Percentiles rank a stretch among this genome's conserved stretches.
Conservation (phyloP, 495 filamentous ascomycete genomes). For the Neurospora sp. region DNA sequence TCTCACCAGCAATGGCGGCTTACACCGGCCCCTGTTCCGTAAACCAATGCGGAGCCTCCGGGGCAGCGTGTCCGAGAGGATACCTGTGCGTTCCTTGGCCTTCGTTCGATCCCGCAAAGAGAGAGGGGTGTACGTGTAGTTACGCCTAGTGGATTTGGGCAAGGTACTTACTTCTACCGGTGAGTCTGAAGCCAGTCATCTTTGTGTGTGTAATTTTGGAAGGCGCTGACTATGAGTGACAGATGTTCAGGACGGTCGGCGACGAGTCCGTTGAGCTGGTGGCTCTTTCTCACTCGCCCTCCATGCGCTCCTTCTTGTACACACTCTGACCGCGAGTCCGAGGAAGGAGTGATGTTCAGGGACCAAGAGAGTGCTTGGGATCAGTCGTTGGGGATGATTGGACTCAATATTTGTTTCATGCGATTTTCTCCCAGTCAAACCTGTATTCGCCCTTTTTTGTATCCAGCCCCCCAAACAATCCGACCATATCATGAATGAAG, state of each 20-base stretch:
- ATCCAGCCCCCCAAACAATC: not conserved
- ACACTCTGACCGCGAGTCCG: not conserved
- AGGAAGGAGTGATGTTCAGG: not conserved
- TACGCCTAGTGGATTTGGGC: not conserved
- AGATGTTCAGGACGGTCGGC: not conserved
- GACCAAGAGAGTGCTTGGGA: not conserved
- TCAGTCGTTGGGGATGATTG: not conserved
- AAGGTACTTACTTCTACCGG: not conserved
- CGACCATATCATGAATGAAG: not conserved
- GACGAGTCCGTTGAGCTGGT: not conserved
- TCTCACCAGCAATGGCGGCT: slow-evolving; percentile 1
- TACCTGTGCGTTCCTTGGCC: slow-evolving; percentile 19
- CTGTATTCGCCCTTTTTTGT: no score
- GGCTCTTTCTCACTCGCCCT: not conserved
- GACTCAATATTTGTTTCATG: not conserved
- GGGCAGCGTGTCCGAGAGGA: slow-evolving; percentile 11
- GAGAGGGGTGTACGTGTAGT: slow-evolving; percentile 19
- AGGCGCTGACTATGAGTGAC: not conserved
- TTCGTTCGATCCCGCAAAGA: slow-evolving; percentile 8
- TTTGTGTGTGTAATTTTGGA: not conserved
- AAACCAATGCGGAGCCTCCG: slow-evolving; percentile 9
- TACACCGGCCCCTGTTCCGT: slow-evolving; percentile 18
- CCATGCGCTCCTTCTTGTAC: not conserved
- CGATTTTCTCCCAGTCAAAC: not conserved
- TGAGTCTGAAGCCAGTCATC: not conserved